Evolutionary conservation across 2,329 filamentous ascomycete genomes (phyloP).

Genomic region (Colletotrichum simmondsii): DNA sequence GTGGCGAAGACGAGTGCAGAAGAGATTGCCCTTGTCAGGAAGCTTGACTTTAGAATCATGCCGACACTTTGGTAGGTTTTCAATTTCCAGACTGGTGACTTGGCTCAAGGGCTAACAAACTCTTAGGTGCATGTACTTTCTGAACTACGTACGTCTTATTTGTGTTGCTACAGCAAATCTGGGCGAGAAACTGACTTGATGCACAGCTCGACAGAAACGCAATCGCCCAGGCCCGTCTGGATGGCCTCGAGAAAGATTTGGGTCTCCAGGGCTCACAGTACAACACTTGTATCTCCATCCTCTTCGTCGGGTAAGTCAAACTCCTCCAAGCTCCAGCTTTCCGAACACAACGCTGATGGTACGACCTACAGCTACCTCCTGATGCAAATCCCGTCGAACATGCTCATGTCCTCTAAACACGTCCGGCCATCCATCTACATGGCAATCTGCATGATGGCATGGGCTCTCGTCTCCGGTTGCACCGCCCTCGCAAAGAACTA

Average conservation of each 20-base stretch:
- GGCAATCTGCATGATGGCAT: conserved; percentile 48
- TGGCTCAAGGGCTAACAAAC: background rate
- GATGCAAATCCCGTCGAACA: conserved; percentile 58
- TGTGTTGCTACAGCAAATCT: accelerated
- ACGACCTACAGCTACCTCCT: conserved; percentile 49
- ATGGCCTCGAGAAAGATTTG: conserved; percentile 64
- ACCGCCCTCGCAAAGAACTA: conserved; percentile 55
- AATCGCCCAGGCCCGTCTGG: conserved; percentile 66
- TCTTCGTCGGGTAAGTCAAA: conserved; percentile 60
- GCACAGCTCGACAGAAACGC: conserved; percentile 61
- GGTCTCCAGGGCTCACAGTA: conserved; percentile 59
- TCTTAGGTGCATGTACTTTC: conserved; percentile 48
- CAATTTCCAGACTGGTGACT: accelerated
- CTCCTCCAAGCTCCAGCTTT: background rate
- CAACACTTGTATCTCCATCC: conserved; percentile 57
- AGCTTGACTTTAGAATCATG: conserved; percentile 50
- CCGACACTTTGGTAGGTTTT: conserved; percentile 47
- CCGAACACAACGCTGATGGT: background rate
- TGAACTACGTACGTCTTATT: conserved; percentile 45
- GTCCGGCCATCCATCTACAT: conserved; percentile 44
- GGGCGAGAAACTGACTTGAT: background rate
- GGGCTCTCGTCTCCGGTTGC: conserved; percentile 53
- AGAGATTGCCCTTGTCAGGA: conserved; percentile 50
- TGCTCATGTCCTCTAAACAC: conserved; percentile 52
- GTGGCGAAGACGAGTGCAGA: conserved; percentile 44